Evolutionary conservation across 441 rosid genomes (phyloP), one percentile per base, ranked within the genome.

Genomic region (Gossypium davidsonii): DNA sequence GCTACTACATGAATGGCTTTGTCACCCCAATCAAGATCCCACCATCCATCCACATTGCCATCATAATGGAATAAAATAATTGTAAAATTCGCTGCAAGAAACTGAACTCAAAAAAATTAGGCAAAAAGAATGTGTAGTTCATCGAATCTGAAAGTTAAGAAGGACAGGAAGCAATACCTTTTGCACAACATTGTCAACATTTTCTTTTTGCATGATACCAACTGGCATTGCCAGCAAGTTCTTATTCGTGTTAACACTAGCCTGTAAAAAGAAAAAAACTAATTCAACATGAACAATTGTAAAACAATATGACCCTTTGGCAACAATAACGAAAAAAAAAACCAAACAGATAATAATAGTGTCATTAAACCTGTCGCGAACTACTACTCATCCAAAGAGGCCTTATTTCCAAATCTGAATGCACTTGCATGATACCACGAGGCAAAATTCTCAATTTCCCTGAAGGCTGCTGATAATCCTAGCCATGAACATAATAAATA

Each of bases 61-160:
- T 93, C 98, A 71, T 95, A 95, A 70, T 95, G 99, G 85, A 95
- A 95, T 25, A 95, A 83, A 79, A 91, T 89, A 75, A 95, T 74
- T 1, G 97, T 85, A 79, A 95, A 93, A 80, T 93, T 95, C 61
- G 79, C 89, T 71, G 91, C 87, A 84, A 90, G 90, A 91, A 95
- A 95, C 99, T 95, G 95, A 89, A 84, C 73, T 79, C 77, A 78
- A 77, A 34, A 73, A 83, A 81, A 80, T 61, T 21, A 8, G 84
- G 74, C 20, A 7, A 18, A 70, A 75, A 59, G 73, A 46, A 74
- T 68, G 49, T 31, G 34, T 17, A 52, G 62, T 55, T 39, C 23
- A 44, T 10, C 14, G 51, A 9, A 61, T 56, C 10, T 3, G 11
- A 34, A 78, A 53, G 56, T 26, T 46, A 26, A 75, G 68, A 26